Conservation (phyloP, 2,329 filamentous ascomycete genomes). For the Aspergillus sp. region DNA sequence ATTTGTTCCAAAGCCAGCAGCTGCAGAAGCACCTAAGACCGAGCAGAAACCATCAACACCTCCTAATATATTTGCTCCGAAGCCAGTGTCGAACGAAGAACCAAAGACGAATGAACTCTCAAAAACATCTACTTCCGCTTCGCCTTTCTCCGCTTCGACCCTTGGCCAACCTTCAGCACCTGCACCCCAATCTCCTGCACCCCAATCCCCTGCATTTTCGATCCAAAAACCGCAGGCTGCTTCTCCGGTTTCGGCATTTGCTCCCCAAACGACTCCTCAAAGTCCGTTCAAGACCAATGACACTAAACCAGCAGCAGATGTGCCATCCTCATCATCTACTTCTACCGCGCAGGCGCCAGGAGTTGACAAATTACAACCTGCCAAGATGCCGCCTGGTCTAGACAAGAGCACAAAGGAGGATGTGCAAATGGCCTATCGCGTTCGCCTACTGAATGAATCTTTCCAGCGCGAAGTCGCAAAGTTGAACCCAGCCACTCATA, state of each 20-base stretch:
- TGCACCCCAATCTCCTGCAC: conserved; percentile 7
- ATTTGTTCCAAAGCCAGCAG: conserved; percentile 20
- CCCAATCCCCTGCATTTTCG: conserved; percentile 11
- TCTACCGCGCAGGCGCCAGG: background rate
- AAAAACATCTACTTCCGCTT: conserved; percentile 14
- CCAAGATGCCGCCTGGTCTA: conserved; percentile 18
- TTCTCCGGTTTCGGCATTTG: conserved; percentile 3
- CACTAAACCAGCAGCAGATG: conserved; percentile 1
- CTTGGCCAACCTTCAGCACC: conserved; percentile 2
- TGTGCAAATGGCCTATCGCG: conserved; percentile 25
- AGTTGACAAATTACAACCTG: conserved; percentile 18
- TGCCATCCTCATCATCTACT: conserved; percentile 1
- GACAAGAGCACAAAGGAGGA: conserved; percentile 20
- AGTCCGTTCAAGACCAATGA: conserved; percentile 17
- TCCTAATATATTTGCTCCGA: conserved; percentile 17
- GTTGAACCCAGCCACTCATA: conserved; percentile 31
- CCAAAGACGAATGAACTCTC: conserved; percentile 10
- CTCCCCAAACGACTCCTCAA: conserved; percentile 9
- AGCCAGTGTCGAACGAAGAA: conserved; percentile 15
- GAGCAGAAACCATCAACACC: conserved; percentile 17
- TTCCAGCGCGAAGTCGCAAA: conserved; percentile 34
- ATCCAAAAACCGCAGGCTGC: conserved; percentile 12
- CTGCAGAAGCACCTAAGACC: conserved; percentile 12
- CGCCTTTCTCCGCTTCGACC: conserved; percentile 16
- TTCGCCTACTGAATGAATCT: conserved; percentile 35